Percentiles rank a stretch among this genome's conserved stretches.
phyloP scores from a whole-genome alignment of 2,329 filamentous ascomycete genomes.

The Sarocladiaceae sp. region DNA sequence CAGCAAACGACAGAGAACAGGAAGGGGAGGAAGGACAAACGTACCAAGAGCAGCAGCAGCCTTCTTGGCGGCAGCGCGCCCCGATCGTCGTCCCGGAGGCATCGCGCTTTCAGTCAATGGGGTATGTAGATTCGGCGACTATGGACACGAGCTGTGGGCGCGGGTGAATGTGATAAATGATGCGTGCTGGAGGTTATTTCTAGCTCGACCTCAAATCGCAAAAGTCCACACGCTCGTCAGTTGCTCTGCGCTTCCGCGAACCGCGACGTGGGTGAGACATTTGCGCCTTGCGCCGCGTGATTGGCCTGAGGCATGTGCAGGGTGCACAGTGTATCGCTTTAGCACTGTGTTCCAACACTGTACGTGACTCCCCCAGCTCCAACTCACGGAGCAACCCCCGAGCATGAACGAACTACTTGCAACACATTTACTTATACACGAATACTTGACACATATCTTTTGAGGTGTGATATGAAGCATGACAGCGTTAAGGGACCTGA shows the following conservation, averaged over 20 bases:
- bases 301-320: constrained; percentile 6
- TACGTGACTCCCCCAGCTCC: neutral
- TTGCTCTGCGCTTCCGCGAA: constrained; percentile 3
- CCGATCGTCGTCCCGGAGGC: constrained; percentile 40
- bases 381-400: neutral
- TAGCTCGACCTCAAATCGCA: neutral
- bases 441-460: too few species aligned
- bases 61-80: constrained; percentile 49
- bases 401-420: neutral
- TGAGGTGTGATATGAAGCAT: too few species aligned
- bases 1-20: neutral
- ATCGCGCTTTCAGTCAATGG: constrained; percentile 10
- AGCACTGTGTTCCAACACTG: neutral
- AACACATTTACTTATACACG: too few species aligned
- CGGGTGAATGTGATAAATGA: neutral
- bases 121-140: neutral
- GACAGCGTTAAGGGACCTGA: too few species aligned
- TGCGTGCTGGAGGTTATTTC: neutral
- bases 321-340: constrained; percentile 1
- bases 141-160: neutral
- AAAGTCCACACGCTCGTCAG: neutral
- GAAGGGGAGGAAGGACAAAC: constrained; percentile 17
- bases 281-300: neutral
- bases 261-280: constrained; percentile 9
- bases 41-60: constrained; percentile 49